A percentile compares a stretch with the other conserved stretches of the same genome.
phyloP scores from a whole-genome alignment of 1,284 basidiomycete genomes.

The Puccinia triticina region DNA sequence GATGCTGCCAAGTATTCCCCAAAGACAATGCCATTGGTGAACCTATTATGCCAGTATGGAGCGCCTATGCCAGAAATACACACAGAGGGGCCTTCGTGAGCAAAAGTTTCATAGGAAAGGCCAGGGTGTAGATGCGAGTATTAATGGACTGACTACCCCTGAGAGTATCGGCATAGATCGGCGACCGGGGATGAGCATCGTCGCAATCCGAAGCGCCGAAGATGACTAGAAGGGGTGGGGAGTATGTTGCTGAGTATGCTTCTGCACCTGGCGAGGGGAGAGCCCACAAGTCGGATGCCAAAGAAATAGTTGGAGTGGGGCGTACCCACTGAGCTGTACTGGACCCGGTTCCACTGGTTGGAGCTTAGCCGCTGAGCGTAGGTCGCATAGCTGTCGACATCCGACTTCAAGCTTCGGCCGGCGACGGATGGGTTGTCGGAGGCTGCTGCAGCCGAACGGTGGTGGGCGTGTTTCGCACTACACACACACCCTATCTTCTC shows the following conservation, averaged over 20 bases:
- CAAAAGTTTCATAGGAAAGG: not conserved
- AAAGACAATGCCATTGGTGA: conserved; percentile 45
- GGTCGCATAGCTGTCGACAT: not conserved
- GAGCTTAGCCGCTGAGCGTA: not conserved
- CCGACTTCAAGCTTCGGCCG: not conserved
- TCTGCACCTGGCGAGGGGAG: not conserved
- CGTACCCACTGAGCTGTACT: not conserved
- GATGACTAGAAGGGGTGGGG: not conserved
- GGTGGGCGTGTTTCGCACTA: conserved; percentile 4
- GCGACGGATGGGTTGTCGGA: not conserved
- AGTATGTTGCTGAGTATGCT: not conserved
- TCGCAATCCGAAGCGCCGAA: conserved; percentile 50
- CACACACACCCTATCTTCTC: too few relatives aligned
- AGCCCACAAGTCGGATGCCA: not conserved
- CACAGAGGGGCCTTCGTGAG: not conserved
- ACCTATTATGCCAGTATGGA: conserved; percentile 36
- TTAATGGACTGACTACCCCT: not conserved
- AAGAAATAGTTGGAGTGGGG: not conserved
- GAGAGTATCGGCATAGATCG: conserved; percentile 23
- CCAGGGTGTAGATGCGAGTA: not conserved
- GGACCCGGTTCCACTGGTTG: not conserved
- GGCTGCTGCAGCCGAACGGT: too few relatives aligned
- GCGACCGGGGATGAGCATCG: conserved; percentile 37
- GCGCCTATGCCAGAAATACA: not conserved
- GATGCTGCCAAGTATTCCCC: conserved; percentile 30